Conservation (phyloP, 768 basidiomycete species). For the Cubamyces lactineus region DNA sequence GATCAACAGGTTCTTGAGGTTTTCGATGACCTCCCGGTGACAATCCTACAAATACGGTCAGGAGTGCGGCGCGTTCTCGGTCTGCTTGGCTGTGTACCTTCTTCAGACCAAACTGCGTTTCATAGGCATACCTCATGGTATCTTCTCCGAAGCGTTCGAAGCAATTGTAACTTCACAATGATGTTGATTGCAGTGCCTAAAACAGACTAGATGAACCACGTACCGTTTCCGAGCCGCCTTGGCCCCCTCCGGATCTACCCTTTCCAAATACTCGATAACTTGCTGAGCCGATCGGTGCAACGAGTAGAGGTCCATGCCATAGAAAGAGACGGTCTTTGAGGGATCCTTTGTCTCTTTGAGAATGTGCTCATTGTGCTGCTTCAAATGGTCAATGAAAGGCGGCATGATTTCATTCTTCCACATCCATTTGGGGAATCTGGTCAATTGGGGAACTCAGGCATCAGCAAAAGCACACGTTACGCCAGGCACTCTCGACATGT, state of each 20-base stretch:
- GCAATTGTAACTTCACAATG: conserved; percentile 29
- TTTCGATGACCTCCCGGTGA: conserved; percentile 33
- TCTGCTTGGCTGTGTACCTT: conserved; percentile 18
- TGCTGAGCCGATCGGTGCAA: conserved; percentile 31
- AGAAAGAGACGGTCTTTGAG: conserved; percentile 30
- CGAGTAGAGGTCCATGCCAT: conserved; percentile 36
- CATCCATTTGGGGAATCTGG: conserved; percentile 38
- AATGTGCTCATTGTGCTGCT: conserved; percentile 26
- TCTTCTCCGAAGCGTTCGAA: conserved; percentile 34
- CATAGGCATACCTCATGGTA: conserved; percentile 28
- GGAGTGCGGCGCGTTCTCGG: too few relatives aligned
- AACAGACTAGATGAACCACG: conserved; percentile 1
- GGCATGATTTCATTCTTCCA: conserved; percentile 37
- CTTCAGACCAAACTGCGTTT: conserved; percentile 29
- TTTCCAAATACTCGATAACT: conserved; percentile 33
- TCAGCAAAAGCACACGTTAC: background rate
- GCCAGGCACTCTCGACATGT: background rate
- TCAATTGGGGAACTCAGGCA: background rate
- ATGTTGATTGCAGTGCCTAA: background rate
- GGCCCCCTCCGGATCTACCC: conserved; percentile 33
- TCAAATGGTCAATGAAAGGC: conserved; percentile 31
- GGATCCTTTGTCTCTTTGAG: conserved; percentile 20
- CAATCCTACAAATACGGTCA: conserved; percentile 24
- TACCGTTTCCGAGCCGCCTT: conserved; percentile 31
- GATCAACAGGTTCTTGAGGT: conserved; percentile 27